phyloP scores from a whole-genome alignment of 1,284 basidiomycete species.

The Austroboletus niveus region DNA sequence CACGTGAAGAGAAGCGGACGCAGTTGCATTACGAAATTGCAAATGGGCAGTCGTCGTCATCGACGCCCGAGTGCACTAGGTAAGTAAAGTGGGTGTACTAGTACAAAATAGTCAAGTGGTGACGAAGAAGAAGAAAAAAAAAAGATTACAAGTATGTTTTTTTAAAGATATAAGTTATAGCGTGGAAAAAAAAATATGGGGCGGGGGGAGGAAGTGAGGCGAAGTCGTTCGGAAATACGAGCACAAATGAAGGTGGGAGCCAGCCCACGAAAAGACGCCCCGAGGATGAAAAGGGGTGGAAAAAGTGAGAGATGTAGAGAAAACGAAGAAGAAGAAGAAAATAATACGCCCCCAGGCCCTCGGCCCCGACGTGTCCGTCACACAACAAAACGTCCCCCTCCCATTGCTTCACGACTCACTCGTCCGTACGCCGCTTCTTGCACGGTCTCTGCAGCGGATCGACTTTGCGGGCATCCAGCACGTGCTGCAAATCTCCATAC shows the following conservation, averaged over 20 bases:
- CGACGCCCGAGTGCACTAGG: background rate
- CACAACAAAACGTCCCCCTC: background rate
- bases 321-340: background rate
- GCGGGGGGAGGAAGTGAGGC: background rate
- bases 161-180: conserved; percentile 19
- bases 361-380: too few relatives aligned
- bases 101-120: background rate
- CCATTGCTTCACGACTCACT: conserved; percentile 5
- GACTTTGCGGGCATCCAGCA: conserved; percentile 30
- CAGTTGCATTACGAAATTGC: background rate
- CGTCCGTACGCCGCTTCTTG: conserved; percentile 34
- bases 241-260: background rate
- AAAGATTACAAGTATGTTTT: background rate
- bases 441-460: conserved; percentile 17
- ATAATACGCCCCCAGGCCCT: background rate
- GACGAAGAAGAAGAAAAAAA: background rate
- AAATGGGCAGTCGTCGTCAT: too few relatives aligned
- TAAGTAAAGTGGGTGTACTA: background rate
- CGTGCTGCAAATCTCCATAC: conserved; percentile 28
- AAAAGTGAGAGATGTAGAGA: background rate
- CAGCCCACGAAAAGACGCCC: background rate
- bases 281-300: background rate
- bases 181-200: background rate
- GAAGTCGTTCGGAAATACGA: background rate
- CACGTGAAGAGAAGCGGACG: background rate